Conservation (phyloP, 2,329 filamentous ascomycete genomes). For the Ophiostoma sp. region DNA sequence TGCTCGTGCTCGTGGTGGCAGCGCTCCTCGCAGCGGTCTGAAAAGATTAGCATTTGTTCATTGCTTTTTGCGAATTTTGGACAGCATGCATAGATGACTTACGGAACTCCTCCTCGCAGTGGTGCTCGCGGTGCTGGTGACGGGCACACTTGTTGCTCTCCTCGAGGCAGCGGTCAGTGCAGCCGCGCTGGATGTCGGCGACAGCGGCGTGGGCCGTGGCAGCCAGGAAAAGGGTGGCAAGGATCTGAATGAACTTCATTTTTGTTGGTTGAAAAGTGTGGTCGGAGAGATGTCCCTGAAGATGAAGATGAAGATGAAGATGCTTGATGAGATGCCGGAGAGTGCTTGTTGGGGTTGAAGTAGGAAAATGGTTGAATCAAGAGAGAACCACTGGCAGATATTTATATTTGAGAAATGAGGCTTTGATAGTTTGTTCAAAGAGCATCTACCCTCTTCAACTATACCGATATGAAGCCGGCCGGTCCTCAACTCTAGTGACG, state of each 20-base stretch:
- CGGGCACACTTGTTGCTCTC: constrained; percentile 22
- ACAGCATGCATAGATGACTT: too few relatives aligned
- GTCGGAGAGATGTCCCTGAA: background rate
- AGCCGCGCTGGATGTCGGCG: constrained; percentile 11
- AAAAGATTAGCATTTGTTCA: background rate
- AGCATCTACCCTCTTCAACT: background rate
- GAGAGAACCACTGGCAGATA: background rate
- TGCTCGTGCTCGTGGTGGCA: constrained; percentile 12
- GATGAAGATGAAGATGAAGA: background rate
- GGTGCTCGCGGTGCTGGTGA: constrained; percentile 6
- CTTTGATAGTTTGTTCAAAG: background rate
- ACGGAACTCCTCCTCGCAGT: constrained; percentile 17
- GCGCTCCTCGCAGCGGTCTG: constrained; percentile 18
- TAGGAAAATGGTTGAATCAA: background rate
- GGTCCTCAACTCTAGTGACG: background rate
- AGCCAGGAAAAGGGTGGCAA: constrained; percentile 22
- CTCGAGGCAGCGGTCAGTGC: constrained; percentile 7
- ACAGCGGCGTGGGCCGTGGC: constrained; percentile 21
- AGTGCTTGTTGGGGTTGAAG: background rate
- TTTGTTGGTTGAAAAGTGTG: background rate
- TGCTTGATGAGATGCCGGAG: background rate
- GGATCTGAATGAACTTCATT: constrained; percentile 23
- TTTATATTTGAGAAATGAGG: background rate
- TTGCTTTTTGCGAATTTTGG: too few relatives aligned
- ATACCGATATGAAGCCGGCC: background rate